Evolutionary conservation across 257 asterid genomes (phyloP).

Genomic region (Penstemon davidsonii): DNA sequence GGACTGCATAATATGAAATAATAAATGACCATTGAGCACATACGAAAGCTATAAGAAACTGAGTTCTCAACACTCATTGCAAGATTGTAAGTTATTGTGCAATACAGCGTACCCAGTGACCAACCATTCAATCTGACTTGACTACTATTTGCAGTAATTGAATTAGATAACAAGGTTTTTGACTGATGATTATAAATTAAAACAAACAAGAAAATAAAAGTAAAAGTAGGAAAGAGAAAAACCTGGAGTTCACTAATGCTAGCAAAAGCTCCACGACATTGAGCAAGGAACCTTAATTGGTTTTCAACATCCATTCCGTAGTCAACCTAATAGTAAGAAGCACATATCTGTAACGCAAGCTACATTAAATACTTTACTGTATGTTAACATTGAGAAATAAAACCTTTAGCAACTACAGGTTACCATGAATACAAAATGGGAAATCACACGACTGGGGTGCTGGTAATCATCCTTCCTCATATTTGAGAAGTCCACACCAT

Average conservation of each 20-base stretch:
- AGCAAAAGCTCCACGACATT: constrained; percentile 84
- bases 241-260: constrained; percentile 77
- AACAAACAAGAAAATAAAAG: background rate
- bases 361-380: constrained; percentile 23
- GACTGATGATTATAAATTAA: constrained; percentile 16
- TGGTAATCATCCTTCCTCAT: constrained; percentile 71
- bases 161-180: constrained; percentile 5
- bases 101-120: background rate
- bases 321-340: constrained; percentile 62
- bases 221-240: constrained; percentile 6
- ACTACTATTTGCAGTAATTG: constrained; percentile 13
- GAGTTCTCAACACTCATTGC: constrained; percentile 3
- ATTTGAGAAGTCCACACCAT: constrained; percentile 61
- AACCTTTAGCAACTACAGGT: constrained; percentile 19
- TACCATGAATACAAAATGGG: constrained; percentile 73
- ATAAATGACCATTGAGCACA: background rate
- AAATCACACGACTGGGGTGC: constrained; percentile 57
- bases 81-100: constrained; percentile 11
- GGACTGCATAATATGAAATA: constrained; percentile 17
- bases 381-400: constrained; percentile 23
- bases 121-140: constrained; percentile 11
- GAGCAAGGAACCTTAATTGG: constrained; percentile 71
- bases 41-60: constrained; percentile 5
- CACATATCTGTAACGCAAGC: constrained; percentile 16
- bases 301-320: constrained; percentile 56